Evolutionary conservation across 257 asterid genomes (phyloP), one percentile per base, ranked within the genome.

Genomic region (Sherardia arvensis): DNA sequence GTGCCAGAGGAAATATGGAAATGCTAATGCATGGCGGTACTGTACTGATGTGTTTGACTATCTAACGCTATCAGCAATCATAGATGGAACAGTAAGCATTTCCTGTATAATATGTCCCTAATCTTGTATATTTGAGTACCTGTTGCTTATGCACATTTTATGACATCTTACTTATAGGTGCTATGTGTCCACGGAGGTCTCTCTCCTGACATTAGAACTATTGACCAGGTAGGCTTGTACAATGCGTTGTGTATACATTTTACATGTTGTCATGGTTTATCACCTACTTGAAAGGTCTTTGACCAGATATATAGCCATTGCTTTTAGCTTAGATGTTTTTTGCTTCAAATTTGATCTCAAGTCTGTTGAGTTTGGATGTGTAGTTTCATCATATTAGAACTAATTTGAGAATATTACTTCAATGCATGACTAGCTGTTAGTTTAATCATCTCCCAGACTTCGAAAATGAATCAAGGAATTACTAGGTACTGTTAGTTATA

Each of bases 1-100:
- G 77, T 93, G 99, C 67, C 99, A 90, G 71, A 85, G 96, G 71
- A 93, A 93, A 79, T 87, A 90, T 49, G 99, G 99, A 64, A 93
- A 87, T 71, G 97, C 99, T 58, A 93, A 93, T 75, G 97, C 97
- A 38, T 93, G 99, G 99, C 90, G 99, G 49, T 90, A 93, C 73
- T 93, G 99, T 87, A 93, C 99, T 3, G 99, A 93, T 76, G 99
- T 93, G 58, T 93, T 93, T 78, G 99, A 93, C 84, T 93, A 84
- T 76, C 81, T 93, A 59, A 93, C 96, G 51, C 76, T 93, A 36
- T 93, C 99, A 53, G 99, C 99, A 64, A 93, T 90, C 61, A 87
- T 93, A 61, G 99, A 93, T 68, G 96, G 97, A 74, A 87, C 97
- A 71, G 99, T 93, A 79, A 73, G 74, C 66, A 60, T 18, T 56